Conservation (phyloP, 805 yeast species). For the Hanseniaspora jakobsenii region DNA sequence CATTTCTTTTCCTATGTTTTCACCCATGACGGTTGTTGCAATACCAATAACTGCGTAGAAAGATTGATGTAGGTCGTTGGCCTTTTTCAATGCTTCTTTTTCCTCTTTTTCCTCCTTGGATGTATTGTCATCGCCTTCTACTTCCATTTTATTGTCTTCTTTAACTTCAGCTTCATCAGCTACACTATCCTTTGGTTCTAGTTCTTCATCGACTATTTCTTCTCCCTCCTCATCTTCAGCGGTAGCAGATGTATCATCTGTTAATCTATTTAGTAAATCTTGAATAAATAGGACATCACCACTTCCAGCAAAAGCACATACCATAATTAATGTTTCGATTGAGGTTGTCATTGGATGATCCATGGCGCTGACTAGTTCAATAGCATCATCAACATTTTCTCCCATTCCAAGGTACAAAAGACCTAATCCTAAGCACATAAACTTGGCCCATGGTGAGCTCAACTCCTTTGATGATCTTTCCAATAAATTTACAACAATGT, state of each 20-base stretch:
- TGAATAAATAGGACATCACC: slow-evolving; percentile 95
- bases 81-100: slow-evolving; percentile 26
- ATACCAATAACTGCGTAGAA: slow-evolving; percentile 91
- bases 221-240: slow-evolving; percentile 38
- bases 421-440: slow-evolving; percentile 85
- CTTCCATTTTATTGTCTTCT: slow-evolving; percentile 30
- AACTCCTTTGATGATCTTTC: slow-evolving; percentile 73
- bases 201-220: slow-evolving; percentile 24
- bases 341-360: slow-evolving; percentile 89
- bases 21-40: slow-evolving; percentile 93
- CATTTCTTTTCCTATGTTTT: slow-evolving; percentile 96
- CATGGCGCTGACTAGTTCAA: slow-evolving; percentile 87
- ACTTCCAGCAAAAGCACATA: slow-evolving; percentile 93
- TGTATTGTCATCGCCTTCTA: slow-evolving; percentile 23
- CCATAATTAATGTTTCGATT: slow-evolving; percentile 75
- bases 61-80: slow-evolving; percentile 28
- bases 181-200: slow-evolving; percentile 23
- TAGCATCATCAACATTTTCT: slow-evolving; percentile 84
- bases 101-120: slow-evolving; percentile 21
- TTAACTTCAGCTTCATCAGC: slow-evolving; percentile 26
- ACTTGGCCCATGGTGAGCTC: slow-evolving; percentile 74
- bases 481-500: slow-evolving; percentile 76
- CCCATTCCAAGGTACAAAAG: slow-evolving; percentile 85
- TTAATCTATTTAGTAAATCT: slow-evolving; percentile 75
- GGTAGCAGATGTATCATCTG: slow-evolving; percentile 48